A percentile compares a stretch with the other conserved stretches of the same genome.
Evolutionary conservation across 2,329 filamentous ascomycete species (phyloP).

Genomic region (Aspergillus vadensis): DNA sequence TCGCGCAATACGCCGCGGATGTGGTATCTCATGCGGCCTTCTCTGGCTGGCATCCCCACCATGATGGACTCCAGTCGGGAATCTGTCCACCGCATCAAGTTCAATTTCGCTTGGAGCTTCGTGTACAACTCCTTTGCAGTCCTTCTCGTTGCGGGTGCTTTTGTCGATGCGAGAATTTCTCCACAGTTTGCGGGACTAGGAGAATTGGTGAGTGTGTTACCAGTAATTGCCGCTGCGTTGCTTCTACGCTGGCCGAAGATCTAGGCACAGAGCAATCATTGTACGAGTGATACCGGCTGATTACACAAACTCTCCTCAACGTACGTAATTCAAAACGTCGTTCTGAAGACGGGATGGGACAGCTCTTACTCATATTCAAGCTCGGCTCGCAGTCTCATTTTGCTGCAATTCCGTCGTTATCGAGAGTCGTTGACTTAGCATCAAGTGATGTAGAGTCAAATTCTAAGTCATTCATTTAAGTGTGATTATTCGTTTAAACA

Average conservation of each 20-base stretch:
- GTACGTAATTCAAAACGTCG: too few relatives aligned
- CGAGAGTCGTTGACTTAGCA: too few relatives aligned
- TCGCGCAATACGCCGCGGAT: slow-evolving; percentile 68
- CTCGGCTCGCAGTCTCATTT: too few relatives aligned
- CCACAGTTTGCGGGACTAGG: slow-evolving; percentile 69
- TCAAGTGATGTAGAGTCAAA: too few relatives aligned
- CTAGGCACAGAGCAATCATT: slow-evolving; percentile 7
- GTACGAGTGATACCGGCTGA: too few relatives aligned
- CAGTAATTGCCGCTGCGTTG: slow-evolving; percentile 64
- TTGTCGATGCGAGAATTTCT: slow-evolving; percentile 61
- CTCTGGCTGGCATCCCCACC: slow-evolving; percentile 57
- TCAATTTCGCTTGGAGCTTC: slow-evolving; percentile 72
- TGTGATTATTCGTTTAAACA: too few relatives aligned
- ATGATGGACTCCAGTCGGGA: slow-evolving; percentile 57
- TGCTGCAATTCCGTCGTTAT: too few relatives aligned
- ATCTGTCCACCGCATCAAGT: slow-evolving; percentile 54
- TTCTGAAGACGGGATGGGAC: too few relatives aligned
- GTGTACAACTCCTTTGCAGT: slow-evolving; percentile 72
- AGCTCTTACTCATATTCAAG: too few relatives aligned
- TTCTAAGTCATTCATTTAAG: too few relatives aligned
- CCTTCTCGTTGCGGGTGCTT: slow-evolving; percentile 66
- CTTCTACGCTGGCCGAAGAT: slow-evolving; percentile 33
- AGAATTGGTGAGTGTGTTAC: slow-evolving; percentile 72
- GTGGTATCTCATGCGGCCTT: slow-evolving; percentile 64
- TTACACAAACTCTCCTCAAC: too few relatives aligned